Conservation (phyloP, 345 rosid genomes). For the Noccaea bulbosa region DNA sequence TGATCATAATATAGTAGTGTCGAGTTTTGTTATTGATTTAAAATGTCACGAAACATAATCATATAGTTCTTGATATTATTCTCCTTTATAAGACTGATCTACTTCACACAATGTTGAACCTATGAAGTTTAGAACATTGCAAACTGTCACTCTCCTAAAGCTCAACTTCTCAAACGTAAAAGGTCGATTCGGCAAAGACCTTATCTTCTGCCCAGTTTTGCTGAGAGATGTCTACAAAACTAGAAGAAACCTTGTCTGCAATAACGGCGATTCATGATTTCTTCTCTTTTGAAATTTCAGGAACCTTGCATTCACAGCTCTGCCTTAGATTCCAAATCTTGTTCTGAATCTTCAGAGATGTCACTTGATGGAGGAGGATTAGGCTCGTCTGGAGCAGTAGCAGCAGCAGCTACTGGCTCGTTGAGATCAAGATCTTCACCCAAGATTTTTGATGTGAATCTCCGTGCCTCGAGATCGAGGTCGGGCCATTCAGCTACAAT, state of each 20-base stretch:
- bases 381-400: slow-evolving; percentile 24
- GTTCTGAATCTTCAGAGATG: slow-evolving; percentile 36
- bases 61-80: slow-evolving; percentile 10
- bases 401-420: slow-evolving; percentile 44
- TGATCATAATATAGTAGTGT: not conserved
- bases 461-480: slow-evolving; percentile 77
- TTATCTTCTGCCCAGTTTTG: slow-evolving; percentile 10
- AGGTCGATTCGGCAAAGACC: not conserved
- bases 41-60: too few relatives aligned
- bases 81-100: not conserved
- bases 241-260: slow-evolving; percentile 33
- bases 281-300: slow-evolving; percentile 13
- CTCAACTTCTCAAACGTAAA: not conserved
- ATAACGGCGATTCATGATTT: slow-evolving; percentile 11
- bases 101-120: slow-evolving; percentile 2
- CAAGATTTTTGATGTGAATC: slow-evolving; percentile 70
- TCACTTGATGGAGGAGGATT: slow-evolving; percentile 37
- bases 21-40: not conserved
- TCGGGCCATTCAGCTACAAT: slow-evolving; percentile 84
- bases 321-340: slow-evolving; percentile 70
- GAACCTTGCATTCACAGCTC: slow-evolving; percentile 57
- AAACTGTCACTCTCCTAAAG: slow-evolving; percentile 14
- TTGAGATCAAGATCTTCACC: slow-evolving; percentile 71
- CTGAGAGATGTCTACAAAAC: slow-evolving; percentile 36
- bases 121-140: not conserved